phyloP scores from a whole-genome alignment of 2,329 filamentous ascomycete genomes.

The Alternaria gaisen region DNA sequence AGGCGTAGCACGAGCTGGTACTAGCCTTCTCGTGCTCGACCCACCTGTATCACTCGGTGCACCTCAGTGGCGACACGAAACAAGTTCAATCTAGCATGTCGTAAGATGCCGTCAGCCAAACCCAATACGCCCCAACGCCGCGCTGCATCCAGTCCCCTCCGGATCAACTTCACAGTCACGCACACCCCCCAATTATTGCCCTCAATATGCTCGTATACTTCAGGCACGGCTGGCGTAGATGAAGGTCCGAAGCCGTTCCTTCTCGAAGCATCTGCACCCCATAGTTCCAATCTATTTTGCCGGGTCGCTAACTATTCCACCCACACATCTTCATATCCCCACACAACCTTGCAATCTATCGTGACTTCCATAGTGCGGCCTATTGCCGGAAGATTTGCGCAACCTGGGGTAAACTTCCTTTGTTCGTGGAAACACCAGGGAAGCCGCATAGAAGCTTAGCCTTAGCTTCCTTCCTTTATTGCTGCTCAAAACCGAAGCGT shows the following conservation, averaged over 20 bases:
- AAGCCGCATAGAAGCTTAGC: constrained; percentile 27
- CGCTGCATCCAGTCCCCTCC: constrained; percentile 24
- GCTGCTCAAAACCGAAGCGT: constrained; percentile 29
- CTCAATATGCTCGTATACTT: constrained; percentile 28
- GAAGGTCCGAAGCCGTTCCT: constrained; percentile 24
- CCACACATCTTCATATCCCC: constrained; percentile 40
- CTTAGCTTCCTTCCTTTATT: constrained; percentile 28
- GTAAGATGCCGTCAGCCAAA: constrained; percentile 40
- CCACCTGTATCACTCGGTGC: constrained; percentile 36
- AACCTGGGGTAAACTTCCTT: constrained; percentile 43
- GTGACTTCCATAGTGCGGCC: constrained; percentile 27
- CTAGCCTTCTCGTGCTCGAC: constrained; percentile 24
- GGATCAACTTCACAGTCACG: constrained; percentile 25
- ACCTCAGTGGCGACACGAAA: constrained; percentile 42
- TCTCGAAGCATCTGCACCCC: constrained; percentile 46
- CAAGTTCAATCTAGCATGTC: constrained; percentile 34
- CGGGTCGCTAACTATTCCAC: constrained; percentile 27
- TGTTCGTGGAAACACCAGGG: constrained; percentile 33
- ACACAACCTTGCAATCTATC: constrained; percentile 42
- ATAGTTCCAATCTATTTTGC: constrained; percentile 46
- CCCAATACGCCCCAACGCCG: constrained; percentile 30
- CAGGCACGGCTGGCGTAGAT: constrained; percentile 17
- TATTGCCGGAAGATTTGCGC: constrained; percentile 45
- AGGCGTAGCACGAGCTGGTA: constrained; percentile 21
- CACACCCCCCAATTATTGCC: constrained; percentile 26